Conservation (phyloP, 495 filamentous ascomycete species). For the Aspergillus haitiensis region DNA sequence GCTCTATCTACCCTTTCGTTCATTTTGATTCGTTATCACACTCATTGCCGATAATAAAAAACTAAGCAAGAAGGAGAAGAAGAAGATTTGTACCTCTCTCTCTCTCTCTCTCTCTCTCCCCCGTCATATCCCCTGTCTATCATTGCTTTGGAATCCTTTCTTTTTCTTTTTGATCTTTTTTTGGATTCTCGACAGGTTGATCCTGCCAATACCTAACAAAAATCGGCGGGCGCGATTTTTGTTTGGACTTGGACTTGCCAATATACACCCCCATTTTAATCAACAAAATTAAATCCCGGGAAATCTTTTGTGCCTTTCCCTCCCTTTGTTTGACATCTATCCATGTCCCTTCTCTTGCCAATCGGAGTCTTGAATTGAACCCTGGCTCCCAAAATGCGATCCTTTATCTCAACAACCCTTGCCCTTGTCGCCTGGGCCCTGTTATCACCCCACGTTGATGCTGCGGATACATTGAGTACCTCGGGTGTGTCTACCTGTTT, state of each 20-base stretch:
- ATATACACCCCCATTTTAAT: slow-evolving; percentile 10
- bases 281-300: background rate
- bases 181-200: slow-evolving; percentile 30
- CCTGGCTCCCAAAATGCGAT: slow-evolving; percentile 29
- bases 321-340: background rate
- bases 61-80: too few species aligned
- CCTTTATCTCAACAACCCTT: slow-evolving; percentile 3
- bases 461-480: slow-evolving; percentile 74
- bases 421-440: slow-evolving; percentile 35
- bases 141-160: background rate
- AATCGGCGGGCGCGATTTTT: slow-evolving; percentile 12
- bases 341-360: background rate
- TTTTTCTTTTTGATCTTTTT: background rate
- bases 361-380: background rate
- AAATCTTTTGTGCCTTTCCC: background rate
- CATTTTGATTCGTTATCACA: background rate
- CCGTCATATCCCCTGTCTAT: background rate
- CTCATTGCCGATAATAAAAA: background rate
- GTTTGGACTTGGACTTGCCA: slow-evolving; percentile 7
- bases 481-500: slow-evolving; percentile 76
- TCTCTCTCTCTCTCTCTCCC: background rate
- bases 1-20: slow-evolving; percentile 1
- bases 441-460: slow-evolving; percentile 49
- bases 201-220: slow-evolving; percentile 22
- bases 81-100: background rate